Evolutionary conservation across 1,284 basidiomycete genomes (phyloP).

Genomic region (Puccinia coronata): DNA sequence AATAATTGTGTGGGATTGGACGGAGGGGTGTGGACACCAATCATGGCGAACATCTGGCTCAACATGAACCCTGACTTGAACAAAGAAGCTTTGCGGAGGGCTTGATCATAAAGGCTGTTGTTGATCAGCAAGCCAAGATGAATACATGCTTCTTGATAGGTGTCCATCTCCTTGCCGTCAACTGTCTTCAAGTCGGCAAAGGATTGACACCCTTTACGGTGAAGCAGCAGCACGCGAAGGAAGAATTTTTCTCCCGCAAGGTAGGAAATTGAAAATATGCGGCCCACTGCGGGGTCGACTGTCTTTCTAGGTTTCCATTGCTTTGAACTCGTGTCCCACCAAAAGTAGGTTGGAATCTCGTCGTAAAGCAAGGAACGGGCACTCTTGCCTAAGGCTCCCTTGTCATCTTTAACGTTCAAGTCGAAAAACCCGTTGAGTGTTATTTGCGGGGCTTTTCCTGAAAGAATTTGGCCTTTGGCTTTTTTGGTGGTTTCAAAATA

Average conservation of each 20-base stretch:
- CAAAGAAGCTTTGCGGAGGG: not conserved
- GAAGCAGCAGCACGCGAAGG: not conserved
- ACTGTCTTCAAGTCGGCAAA: not conserved
- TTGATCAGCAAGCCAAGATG: not conserved
- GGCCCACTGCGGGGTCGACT: not conserved
- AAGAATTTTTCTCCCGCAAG: conserved; percentile 1
- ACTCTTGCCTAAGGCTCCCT: not conserved
- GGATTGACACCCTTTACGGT: not conserved
- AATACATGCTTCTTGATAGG: not conserved
- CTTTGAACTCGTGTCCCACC: not conserved
- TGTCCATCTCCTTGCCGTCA: not conserved
- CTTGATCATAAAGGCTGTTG: not conserved
- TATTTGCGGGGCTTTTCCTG: not conserved
- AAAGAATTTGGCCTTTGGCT: no score
- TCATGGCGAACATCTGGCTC: not conserved
- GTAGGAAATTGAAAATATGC: conserved; percentile 1
- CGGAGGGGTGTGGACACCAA: conserved; percentile 1
- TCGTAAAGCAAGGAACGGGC: not conserved
- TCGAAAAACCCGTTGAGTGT: not conserved
- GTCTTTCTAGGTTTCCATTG: not conserved
- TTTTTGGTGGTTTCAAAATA: not conserved
- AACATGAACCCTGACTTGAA: not conserved
- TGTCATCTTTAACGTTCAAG: not conserved
- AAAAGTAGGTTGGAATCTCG: not conserved
- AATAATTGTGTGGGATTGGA: not conserved